phyloP scores from a whole-genome alignment of 2,329 filamentous ascomycete species.

The Aspergillus sp. region DNA sequence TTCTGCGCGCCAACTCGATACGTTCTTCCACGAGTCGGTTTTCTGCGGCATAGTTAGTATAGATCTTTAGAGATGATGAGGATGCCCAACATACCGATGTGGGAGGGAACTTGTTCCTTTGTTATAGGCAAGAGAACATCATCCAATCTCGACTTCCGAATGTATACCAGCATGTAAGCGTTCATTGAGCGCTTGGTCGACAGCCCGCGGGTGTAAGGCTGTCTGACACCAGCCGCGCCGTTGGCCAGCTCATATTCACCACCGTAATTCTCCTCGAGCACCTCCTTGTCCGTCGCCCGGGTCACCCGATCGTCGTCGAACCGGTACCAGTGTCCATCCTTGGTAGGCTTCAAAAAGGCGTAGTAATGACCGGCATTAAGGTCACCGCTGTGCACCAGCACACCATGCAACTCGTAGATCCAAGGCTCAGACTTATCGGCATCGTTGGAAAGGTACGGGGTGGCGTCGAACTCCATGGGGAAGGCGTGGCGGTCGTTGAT shows the following conservation, averaged over 20 bases:
- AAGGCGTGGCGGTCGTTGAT: conserved; percentile 61
- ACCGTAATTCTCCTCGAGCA: conserved; percentile 94
- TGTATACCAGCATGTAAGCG: conserved; percentile 98
- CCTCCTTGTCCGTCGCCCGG: conserved; percentile 86
- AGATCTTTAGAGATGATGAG: neutral
- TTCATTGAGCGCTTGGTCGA: conserved; percentile 73
- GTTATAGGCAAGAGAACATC: conserved; percentile 75
- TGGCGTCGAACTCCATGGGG: conserved; percentile 59
- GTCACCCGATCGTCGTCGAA: conserved; percentile 98
- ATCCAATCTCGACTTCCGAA: conserved; percentile 83
- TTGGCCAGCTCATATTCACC: conserved; percentile 72
- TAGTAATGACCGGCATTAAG: conserved; percentile 98
- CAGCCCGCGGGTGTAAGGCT: conserved; percentile 65
- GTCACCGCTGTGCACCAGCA: conserved; percentile 94
- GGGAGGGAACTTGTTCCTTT: conserved; percentile 76
- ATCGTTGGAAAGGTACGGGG: conserved; percentile 82
- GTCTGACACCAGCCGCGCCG: conserved; percentile 59
- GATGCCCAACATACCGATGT: conserved; percentile 64
- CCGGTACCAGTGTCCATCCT: conserved; percentile 92
- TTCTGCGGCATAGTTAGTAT: conserved; percentile 48
- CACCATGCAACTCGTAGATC: conserved; percentile 89
- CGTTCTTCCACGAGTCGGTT: conserved; percentile 79
- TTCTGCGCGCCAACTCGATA: conserved; percentile 70
- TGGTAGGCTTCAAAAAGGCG: conserved; percentile 89
- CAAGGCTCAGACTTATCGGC: conserved; percentile 87